Percentiles rank a stretch among this genome's conserved stretches.
phyloP scores from a whole-genome alignment of 148 eudicot species.

The Silene latifolia region DNA sequence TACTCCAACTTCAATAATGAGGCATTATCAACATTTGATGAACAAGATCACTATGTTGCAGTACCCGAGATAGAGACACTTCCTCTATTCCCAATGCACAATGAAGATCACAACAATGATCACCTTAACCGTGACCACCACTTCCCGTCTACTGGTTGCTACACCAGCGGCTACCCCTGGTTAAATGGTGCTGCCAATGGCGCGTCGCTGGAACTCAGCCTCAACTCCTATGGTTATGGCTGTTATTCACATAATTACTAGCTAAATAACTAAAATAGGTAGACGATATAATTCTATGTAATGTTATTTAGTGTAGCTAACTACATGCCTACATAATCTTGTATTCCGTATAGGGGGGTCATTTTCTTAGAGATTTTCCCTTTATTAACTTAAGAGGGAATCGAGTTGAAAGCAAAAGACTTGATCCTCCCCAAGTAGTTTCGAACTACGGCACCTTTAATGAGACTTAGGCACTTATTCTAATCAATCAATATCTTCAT shows the following conservation, averaged over 20 bases:
- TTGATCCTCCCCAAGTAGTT: neutral
- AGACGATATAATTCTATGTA: neutral
- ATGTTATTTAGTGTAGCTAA: slow-evolving; percentile 9
- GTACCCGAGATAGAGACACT: slow-evolving; percentile 64
- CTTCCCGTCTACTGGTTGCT: slow-evolving; percentile 25
- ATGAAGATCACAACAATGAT: slow-evolving; percentile 30
- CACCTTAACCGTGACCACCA: slow-evolving; percentile 10
- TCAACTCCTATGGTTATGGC: slow-evolving; percentile 55
- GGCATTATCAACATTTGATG: slow-evolving; percentile 29
- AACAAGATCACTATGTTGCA: slow-evolving; percentile 25
- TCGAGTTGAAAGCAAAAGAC: slow-evolving; percentile 18
- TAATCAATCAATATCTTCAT: slow-evolving; percentile 12
- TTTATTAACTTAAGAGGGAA: neutral
- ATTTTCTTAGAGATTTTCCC: slow-evolving; percentile 18
- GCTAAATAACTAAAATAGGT: slow-evolving; percentile 7
- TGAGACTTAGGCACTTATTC: neutral
- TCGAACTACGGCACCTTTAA: neutral
- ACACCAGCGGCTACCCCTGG: slow-evolving; percentile 32
- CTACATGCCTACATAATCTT: neutral
- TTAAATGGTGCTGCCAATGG: slow-evolving; percentile 17
- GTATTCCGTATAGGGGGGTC: neutral
- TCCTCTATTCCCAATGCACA: slow-evolving; percentile 87
- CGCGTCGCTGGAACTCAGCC: slow-evolving; percentile 89
- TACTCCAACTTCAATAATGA: slow-evolving; percentile 40
- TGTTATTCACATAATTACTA: slow-evolving; percentile 32